phyloP scores from a whole-genome alignment of 1,284 basidiomycete genomes.

The Erythrobasidium hasegawianum region DNA sequence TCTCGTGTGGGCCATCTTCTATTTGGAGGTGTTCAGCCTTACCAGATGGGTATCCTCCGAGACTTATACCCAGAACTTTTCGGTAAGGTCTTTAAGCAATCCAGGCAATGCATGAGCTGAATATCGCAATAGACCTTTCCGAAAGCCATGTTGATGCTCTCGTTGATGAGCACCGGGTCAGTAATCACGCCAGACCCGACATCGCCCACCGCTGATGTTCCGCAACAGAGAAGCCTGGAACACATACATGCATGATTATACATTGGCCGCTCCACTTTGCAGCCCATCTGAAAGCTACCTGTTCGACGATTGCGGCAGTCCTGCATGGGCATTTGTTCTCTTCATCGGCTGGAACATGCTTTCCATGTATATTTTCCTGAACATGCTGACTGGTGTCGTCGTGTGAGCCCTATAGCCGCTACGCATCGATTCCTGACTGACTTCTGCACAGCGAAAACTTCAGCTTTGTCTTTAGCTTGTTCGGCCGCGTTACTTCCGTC shows the following conservation, averaged over 20 bases:
- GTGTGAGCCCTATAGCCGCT: conserved; percentile 7
- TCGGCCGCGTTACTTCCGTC: conserved; percentile 66
- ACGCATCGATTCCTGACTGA: not conserved
- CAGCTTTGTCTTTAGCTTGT: conserved; percentile 87
- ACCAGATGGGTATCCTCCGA: conserved; percentile 77
- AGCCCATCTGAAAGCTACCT: conserved; percentile 60
- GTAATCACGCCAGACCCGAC: conserved; percentile 33
- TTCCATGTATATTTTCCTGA: conserved; percentile 82
- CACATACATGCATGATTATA: conserved; percentile 84
- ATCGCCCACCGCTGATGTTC: conserved; percentile 58
- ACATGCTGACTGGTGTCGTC: conserved; percentile 56
- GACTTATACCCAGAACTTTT: conserved; percentile 71
- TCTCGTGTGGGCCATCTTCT: conserved; percentile 85
- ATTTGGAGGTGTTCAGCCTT: conserved; percentile 86
- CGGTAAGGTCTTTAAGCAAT: conserved; percentile 5
- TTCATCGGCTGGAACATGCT: conserved; percentile 93
- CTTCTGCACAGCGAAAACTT: conserved; percentile 65
- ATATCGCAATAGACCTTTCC: conserved; percentile 59
- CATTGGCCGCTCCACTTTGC: conserved; percentile 57
- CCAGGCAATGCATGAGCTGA: not conserved
- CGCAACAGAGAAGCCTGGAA: conserved; percentile 81
- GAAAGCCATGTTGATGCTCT: conserved; percentile 77
- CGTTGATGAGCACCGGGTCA: conserved; percentile 56
- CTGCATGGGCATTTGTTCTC: conserved; percentile 75
- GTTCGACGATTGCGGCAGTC: conserved; percentile 84